Base-by-base conservation (phyloP, 2,329 filamentous ascomycete genomes). In the Cryphonectria carpinicola region DNA sequence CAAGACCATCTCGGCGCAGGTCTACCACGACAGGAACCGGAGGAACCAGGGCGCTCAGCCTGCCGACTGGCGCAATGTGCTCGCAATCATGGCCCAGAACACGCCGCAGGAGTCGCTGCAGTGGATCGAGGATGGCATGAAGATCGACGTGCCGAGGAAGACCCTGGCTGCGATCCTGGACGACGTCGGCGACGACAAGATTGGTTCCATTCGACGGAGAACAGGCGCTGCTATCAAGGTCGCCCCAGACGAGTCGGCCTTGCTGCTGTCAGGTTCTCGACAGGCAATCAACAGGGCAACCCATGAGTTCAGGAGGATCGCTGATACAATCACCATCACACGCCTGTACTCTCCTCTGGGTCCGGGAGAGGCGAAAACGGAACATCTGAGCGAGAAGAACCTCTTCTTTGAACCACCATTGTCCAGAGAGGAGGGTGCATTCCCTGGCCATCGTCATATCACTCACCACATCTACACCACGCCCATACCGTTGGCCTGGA, bases 41-140 rank as follows among this genome's bases (percentile, higher is more conserved):
- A 73, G 28, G 25, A 66, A 71, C 10, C 4, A 58, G 8, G 56
- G 35, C 11, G 46, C 62, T 1, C 3, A 2, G 1, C 35, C 66
- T n/a, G 65, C 80, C 1, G 77, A 82, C 70, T 87, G 84, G 84
- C 79, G 77, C 19, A 73, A 76, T 7, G 80, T 81, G 14, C 79
- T 86, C 56, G 71, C 76, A 11, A 72, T 80, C 4, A 78, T 87
- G 71, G 79, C 78, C 72, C 74, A 75, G 19, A 79, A 76, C 73
- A 85, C 83, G 19, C 76, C 76, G 37, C 66, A 64, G 43, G 39
- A 72, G 32, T 62, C 32, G 28, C 66, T 56, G 39, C 39, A 72
- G 10, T 67, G 64, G 61, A 25, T 70, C 62, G 72, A 72, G 35
- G 71, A 76, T 39, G 73, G 70, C 1, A 73, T 79, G 32, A 77